These are phyloP conservation scores for Tetrapisispora phaffii DNA, from an alignment of 805 yeast species.

Conservation along the genomic window DNA sequence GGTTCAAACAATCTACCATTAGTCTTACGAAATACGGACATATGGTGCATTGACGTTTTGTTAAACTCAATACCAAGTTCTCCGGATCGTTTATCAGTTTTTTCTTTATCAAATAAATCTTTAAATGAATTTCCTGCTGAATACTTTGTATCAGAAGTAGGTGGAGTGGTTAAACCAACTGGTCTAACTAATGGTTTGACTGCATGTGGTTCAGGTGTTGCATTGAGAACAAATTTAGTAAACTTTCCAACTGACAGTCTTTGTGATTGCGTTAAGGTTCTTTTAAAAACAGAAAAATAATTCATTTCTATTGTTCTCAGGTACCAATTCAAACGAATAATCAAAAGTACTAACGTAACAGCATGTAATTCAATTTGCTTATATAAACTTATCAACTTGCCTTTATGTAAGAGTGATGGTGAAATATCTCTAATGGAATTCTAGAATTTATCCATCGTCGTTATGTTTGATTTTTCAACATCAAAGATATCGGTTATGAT, in stretches of 20 bases:
- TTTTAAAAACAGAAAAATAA: neutral
- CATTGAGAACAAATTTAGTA: constrained; percentile 15
- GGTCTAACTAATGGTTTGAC: constrained; percentile 35
- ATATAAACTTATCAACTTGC: too few species aligned
- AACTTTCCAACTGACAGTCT: constrained; percentile 24
- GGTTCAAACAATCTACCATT: constrained; percentile 78
- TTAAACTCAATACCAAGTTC: constrained; percentile 55
- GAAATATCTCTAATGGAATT: too few species aligned
- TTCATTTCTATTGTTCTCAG: neutral
- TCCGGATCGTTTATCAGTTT: constrained; percentile 38
- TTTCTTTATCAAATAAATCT: constrained; percentile 41
- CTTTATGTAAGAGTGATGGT: too few species aligned
- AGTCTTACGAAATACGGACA: constrained; percentile 57
- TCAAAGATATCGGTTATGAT: too few species aligned
- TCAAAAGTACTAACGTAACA: too few species aligned
- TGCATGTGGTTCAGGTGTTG: constrained; percentile 27
- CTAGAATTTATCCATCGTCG: too few species aligned
- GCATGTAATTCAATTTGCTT: too few species aligned
- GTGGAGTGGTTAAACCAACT: constrained; percentile 36
- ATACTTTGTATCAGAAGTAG: constrained; percentile 28
- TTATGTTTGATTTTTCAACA: too few species aligned
- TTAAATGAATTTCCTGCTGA: constrained; percentile 35
- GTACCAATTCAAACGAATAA: too few species aligned
- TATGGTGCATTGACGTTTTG: constrained; percentile 57
- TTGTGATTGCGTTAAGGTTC: neutral